These are phyloP conservation scores for Biscogniauxia marginata DNA, from an alignment of 2,329 filamentous ascomycete species.

Conservation along the genomic window DNA sequence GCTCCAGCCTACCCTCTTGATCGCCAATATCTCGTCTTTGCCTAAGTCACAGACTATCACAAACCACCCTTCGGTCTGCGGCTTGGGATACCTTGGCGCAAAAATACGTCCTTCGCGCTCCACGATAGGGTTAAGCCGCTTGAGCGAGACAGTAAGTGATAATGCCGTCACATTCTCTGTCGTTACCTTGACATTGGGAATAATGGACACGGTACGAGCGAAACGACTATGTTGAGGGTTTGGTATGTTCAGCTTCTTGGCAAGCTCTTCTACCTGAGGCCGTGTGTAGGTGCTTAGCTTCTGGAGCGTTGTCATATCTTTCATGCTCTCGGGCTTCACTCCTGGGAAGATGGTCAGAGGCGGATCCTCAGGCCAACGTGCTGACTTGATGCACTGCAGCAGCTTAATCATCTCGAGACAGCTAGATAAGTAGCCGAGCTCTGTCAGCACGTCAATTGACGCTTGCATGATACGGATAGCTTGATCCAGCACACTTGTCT, in stretches of 20 bases:
- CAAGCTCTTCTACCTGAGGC: slow-evolving; percentile 38
- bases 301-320: slow-evolving; percentile 38
- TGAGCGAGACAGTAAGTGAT: slow-evolving; percentile 62
- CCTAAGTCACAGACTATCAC: slow-evolving; percentile 68
- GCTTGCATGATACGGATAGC: slow-evolving; percentile 96
- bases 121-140: slow-evolving; percentile 63
- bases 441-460: slow-evolving; percentile 87
- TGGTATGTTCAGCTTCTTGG: slow-evolving; percentile 52
- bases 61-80: slow-evolving; percentile 93
- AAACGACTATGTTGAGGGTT: slow-evolving; percentile 45
- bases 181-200: slow-evolving; percentile 68
- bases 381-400: slow-evolving; percentile 89
- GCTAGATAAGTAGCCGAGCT: slow-evolving; percentile 78
- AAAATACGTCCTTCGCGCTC: slow-evolving; percentile 73
- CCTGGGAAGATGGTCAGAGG: slow-evolving; percentile 78
- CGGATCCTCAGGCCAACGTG: slow-evolving; percentile 83
- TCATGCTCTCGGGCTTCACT: slow-evolving; percentile 49
- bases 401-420: slow-evolving; percentile 80
- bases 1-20: slow-evolving; percentile 83
- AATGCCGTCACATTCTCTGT: slow-evolving; percentile 60
- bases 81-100: slow-evolving; percentile 87
- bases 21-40: slow-evolving; percentile 74
- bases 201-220: slow-evolving; percentile 56
- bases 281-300: slow-evolving; percentile 32
- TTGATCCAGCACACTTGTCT: slow-evolving; percentile 86